phyloP scores from a whole-genome alignment of 257 asterid genomes.

The Solanum chmielewskii region DNA sequence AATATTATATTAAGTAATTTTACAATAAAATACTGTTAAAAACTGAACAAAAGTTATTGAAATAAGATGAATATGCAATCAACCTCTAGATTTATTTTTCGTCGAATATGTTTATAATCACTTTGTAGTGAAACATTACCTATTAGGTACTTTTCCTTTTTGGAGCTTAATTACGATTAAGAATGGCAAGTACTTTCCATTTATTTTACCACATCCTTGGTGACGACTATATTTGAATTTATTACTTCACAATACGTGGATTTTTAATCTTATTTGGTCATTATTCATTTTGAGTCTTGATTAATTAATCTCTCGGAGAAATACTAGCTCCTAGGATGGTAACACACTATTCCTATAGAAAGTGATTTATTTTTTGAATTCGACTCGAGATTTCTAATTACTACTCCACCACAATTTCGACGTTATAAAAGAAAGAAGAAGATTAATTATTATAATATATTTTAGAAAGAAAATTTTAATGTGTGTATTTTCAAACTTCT shows the following conservation, averaged over 20 bases:
- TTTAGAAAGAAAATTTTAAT: not conserved
- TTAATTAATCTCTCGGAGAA: not conserved
- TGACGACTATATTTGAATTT: no score
- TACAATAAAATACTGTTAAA: not conserved
- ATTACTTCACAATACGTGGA: not conserved
- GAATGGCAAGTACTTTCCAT: accelerated
- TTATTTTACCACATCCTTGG: not conserved
- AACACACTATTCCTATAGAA: not conserved
- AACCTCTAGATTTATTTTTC: not conserved
- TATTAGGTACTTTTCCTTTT: not conserved
- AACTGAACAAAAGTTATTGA: not conserved
- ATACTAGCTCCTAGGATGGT: not conserved
- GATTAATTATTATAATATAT: not conserved
- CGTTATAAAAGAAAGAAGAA: not conserved
- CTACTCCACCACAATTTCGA: not conserved
- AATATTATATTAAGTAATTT: not conserved
- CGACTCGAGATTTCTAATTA: accelerated
- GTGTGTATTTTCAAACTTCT: not conserved
- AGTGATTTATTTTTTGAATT: accelerated
- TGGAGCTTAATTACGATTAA: not conserved
- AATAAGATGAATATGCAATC: not conserved
- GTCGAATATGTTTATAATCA: not conserved
- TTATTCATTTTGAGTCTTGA: not conserved
- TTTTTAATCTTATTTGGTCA: not conserved
- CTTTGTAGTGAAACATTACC: not conserved